Percentiles rank a stretch among this genome's conserved stretches.
Evolutionary conservation across 805 yeast genomes (phyloP).

Genomic region (Metschnikowia similis): DNA sequence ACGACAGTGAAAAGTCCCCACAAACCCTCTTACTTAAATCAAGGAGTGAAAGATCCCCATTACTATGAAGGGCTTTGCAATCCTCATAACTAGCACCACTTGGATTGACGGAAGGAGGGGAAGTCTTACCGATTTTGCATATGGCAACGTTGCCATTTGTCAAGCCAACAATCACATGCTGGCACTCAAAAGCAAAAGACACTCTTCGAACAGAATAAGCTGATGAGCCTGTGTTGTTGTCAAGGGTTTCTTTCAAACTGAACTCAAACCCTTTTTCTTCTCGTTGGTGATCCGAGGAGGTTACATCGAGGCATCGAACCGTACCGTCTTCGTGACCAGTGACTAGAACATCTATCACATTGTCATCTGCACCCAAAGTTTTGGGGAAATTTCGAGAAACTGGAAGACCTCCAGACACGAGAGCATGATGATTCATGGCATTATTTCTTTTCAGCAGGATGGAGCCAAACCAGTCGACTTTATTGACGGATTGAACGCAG

Average conservation of each 20-base stretch:
- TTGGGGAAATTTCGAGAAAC: constrained; percentile 27
- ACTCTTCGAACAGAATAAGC: constrained; percentile 50
- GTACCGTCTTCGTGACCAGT: constrained; percentile 88
- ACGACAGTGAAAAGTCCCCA: constrained; percentile 26
- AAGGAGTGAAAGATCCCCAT: constrained; percentile 35
- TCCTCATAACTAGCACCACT: constrained; percentile 21
- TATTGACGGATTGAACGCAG: constrained; percentile 47
- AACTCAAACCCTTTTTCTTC: constrained; percentile 30
- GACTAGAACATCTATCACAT: constrained; percentile 50
- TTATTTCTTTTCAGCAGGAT: constrained; percentile 39
- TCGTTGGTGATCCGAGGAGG: constrained; percentile 57
- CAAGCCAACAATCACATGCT: constrained; percentile 68
- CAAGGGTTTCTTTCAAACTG: constrained; percentile 31
- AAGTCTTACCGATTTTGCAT: constrained; percentile 57
- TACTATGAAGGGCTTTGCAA: constrained; percentile 29
- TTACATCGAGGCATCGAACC: constrained; percentile 78
- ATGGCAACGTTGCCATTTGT: constrained; percentile 70
- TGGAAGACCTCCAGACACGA: constrained; percentile 82
- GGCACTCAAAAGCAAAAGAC: constrained; percentile 74
- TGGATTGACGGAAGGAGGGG: constrained; percentile 5
- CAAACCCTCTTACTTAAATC: constrained; percentile 56
- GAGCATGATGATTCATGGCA: constrained; percentile 38
- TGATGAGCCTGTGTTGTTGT: constrained; percentile 24
- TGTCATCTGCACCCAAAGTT: constrained; percentile 33
- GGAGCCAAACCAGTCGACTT: constrained; percentile 69